Evolutionary conservation across 2,329 filamentous ascomycete genomes (phyloP), one percentile per base, ranked within the genome.

Genomic region (Penicillium sp.): DNA sequence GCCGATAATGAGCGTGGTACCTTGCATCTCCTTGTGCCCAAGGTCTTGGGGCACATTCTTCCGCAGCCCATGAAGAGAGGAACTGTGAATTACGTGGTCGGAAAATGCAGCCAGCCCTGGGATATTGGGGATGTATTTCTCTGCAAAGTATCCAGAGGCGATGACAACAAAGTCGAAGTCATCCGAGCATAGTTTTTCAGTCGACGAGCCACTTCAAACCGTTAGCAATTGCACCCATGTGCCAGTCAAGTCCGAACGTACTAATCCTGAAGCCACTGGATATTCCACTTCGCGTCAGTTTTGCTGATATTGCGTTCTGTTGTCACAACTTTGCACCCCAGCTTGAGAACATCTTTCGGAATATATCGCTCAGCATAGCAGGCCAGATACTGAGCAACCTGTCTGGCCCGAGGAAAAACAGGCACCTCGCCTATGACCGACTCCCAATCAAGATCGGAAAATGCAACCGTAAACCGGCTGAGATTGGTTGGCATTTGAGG

Each of bases 121-220:
- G 52, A 78, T 71, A 1, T 78, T 71, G 0, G 86, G 83, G 8
- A 84, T 74, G 29, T 82, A 71, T 0, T 82, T 84, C 34, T 79
- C 79, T 2, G 88, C 85, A 69, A 94, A 94, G 75, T 90, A 93
- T 0, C 91, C 91, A 1, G 88, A 88, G 0, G 88, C 84, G 1
- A 94, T 79, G 5, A 95, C 69, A 1, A 95, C 74, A 57, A 87
- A 82, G 69, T 94, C 88, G 61, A 91, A 94, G 3, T 59, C 46
- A 47, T 72, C 69, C 0, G 60, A 63, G 3, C 47, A 36, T 1
- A 62, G 38, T n/a, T 56, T 42, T 24, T 56, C 40, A 2, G 34
- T 16, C 5, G 27, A 10, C 2, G 9, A 16, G 22, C 8, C 24
- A 36, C 55, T 55, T n/a, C 10, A 43, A 32, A 13, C n/a, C 16